Evolutionary conservation across 768 basidiomycete species (phyloP).

Genomic region (Russula olivacea): DNA sequence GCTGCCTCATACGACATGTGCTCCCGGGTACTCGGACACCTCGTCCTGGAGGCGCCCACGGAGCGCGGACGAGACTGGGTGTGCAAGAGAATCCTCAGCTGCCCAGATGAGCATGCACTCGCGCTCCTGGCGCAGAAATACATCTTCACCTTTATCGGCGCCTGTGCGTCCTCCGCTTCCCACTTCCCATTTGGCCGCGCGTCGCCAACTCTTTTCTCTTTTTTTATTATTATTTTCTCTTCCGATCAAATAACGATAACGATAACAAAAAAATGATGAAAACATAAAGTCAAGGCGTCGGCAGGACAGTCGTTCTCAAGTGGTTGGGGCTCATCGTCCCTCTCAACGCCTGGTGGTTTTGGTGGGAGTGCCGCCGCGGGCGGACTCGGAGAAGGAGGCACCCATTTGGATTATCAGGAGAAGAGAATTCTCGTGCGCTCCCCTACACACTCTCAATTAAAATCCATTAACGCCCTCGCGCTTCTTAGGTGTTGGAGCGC

Average conservation of each 20-base stretch:
- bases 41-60: constrained; percentile 20
- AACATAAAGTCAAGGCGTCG: constrained; percentile 18
- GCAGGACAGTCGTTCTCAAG: constrained; percentile 11
- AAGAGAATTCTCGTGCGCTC: constrained; percentile 10
- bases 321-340: not conserved
- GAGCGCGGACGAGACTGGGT: constrained; percentile 18
- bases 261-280: not conserved
- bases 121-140: constrained; percentile 20
- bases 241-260: too few relatives aligned
- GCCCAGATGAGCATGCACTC: constrained; percentile 20
- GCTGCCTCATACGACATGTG: constrained; percentile 20
- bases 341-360: constrained; percentile 2
- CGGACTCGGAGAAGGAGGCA: not conserved
- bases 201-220: not conserved
- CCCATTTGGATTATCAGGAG: not conserved
- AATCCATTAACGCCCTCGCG: not conserved
- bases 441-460: not conserved
- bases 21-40: constrained; percentile 19
- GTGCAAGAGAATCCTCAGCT: constrained; percentile 19
- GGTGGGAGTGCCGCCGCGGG: not conserved
- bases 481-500: constrained; percentile 12
- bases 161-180: constrained; percentile 15
- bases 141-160: constrained; percentile 21
- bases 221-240: not conserved
- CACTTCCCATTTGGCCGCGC: not conserved